Conservation (phyloP, 2,329 filamentous ascomycete genomes). For the Rutstroemia sp. region DNA sequence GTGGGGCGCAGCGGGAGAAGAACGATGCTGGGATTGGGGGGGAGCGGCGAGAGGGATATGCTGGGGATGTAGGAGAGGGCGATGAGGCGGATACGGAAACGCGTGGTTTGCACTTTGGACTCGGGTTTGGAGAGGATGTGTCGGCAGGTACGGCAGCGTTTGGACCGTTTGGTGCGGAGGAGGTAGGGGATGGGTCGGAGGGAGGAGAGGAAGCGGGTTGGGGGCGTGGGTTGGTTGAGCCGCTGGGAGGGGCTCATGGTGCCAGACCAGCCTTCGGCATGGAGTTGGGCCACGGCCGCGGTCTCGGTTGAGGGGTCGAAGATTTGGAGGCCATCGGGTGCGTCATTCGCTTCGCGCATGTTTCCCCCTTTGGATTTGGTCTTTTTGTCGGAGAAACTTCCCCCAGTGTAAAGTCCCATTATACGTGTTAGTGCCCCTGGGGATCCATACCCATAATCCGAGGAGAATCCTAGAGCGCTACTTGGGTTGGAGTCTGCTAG, state of each 20-base stretch:
- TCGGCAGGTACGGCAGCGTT: conserved; percentile 84
- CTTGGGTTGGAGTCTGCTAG: conserved; percentile 52
- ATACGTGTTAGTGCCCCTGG: conserved; percentile 79
- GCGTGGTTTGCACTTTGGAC: conserved; percentile 77
- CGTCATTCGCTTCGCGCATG: conserved; percentile 72
- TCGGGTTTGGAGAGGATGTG: conserved; percentile 96
- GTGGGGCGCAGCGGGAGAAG: conserved; percentile 40
- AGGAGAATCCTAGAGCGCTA: conserved; percentile 48
- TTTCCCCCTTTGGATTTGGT: conserved; percentile 58
- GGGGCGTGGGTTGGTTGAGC: conserved; percentile 42
- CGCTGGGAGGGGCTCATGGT: conserved; percentile 50
- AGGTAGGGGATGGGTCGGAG: conserved; percentile 77
- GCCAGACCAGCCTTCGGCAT: conserved; percentile 52
- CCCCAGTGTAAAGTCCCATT: conserved; percentile 78
- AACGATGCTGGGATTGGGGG: conserved; percentile 21
- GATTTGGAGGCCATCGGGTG: conserved; percentile 64
- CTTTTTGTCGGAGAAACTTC: conserved; percentile 55
- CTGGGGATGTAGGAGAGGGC: conserved; percentile 83
- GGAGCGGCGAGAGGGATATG: conserved; percentile 63
- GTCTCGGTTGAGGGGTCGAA: conserved; percentile 46
- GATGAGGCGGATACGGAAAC: conserved; percentile 87
- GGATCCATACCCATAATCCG: conserved; percentile 56
- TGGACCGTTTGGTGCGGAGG: conserved; percentile 85
- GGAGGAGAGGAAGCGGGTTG: conserved; percentile 57
- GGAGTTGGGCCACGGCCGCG: conserved; percentile 44